A percentile compares a stretch with the other conserved stretches of the same genome.
Evolutionary conservation across 495 filamentous ascomycete species (phyloP).

Genomic region (Tuber calosporum): DNA sequence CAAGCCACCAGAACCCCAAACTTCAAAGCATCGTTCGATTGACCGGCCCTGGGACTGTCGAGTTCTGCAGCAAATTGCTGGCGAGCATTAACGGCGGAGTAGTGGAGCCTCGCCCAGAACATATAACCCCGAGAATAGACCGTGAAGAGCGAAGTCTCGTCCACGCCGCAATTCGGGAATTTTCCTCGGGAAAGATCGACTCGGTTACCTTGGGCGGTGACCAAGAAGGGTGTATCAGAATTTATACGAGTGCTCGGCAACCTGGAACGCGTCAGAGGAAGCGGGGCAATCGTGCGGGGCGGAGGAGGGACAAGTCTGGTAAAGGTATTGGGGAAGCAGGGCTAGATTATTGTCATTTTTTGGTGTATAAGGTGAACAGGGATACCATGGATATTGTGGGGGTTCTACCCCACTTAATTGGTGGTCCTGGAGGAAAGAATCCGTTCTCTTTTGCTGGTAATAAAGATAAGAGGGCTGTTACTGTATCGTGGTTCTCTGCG

Average conservation of each 20-base stretch:
- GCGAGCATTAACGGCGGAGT: neutral
- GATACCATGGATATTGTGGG: constrained; percentile 91
- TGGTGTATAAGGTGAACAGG: constrained; percentile 94
- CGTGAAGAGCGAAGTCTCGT: neutral
- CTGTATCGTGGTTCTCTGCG: constrained; percentile 74
- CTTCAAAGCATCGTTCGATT: neutral
- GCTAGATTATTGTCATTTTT: constrained; percentile 82
- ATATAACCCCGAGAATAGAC: neutral
- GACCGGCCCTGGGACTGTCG: neutral
- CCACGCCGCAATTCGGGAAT: constrained; percentile 56
- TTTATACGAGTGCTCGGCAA: constrained; percentile 11
- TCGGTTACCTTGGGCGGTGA: constrained; percentile 49
- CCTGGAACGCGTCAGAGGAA: neutral
- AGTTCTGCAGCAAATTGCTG: neutral
- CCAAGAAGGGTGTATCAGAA: constrained; percentile 52
- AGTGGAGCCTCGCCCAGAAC: neutral
- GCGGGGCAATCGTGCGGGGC: constrained; percentile 40
- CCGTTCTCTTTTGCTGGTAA: constrained; percentile 82
- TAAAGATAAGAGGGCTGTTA: constrained; percentile 85
- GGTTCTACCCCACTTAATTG: constrained; percentile 59
- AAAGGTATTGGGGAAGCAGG: constrained; percentile 53
- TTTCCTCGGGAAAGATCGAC: constrained; percentile 62
- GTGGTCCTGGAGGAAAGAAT: constrained; percentile 53
- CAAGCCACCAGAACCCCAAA: neutral
- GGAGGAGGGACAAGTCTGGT: constrained; percentile 26